These are phyloP conservation scores for Microbotryum silenes-acaulis DNA, from an alignment of 1,284 basidiomycete species.

Conservation along the genomic window DNA sequence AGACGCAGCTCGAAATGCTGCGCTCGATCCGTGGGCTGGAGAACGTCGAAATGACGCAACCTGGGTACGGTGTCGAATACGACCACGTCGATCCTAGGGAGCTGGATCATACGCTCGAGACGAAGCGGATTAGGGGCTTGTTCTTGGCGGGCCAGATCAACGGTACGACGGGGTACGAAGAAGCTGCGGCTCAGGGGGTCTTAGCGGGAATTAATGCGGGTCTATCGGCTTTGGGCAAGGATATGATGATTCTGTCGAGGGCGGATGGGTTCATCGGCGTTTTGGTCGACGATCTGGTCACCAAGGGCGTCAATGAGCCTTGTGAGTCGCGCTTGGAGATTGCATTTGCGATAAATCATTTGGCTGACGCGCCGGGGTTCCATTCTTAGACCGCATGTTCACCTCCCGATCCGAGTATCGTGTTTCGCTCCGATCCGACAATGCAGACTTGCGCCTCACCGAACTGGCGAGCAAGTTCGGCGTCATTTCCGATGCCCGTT, in stretches of 20 bases:
- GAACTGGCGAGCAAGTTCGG: slow-evolving; percentile 53
- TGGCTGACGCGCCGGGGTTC: too few relatives aligned
- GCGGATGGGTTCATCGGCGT: slow-evolving; percentile 79
- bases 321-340: slow-evolving; percentile 40
- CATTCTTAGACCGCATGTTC: slow-evolving; percentile 72
- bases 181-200: slow-evolving; percentile 77
- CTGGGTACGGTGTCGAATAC: slow-evolving; percentile 88
- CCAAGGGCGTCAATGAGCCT: slow-evolving; percentile 80
- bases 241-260: slow-evolving; percentile 60
- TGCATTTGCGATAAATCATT: not conserved
- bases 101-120: slow-evolving; percentile 67
- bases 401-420: slow-evolving; percentile 83
- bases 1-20: slow-evolving; percentile 69
- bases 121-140: slow-evolving; percentile 69
- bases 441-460: slow-evolving; percentile 74
- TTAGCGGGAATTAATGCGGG: slow-evolving; percentile 78
- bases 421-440: slow-evolving; percentile 76
- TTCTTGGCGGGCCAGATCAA: slow-evolving; percentile 86
- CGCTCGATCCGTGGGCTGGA: slow-evolving; percentile 75
- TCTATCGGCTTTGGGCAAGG: slow-evolving; percentile 52
- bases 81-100: slow-evolving; percentile 84
- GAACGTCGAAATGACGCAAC: slow-evolving; percentile 66
- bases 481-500: slow-evolving; percentile 58
- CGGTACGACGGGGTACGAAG: slow-evolving; percentile 85
- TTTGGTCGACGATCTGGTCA: slow-evolving; percentile 80